Evolutionary conservation across 2,329 filamentous ascomycete genomes (phyloP), one percentile per base, ranked within the genome.

Genomic region (Penicillium concentricum): DNA sequence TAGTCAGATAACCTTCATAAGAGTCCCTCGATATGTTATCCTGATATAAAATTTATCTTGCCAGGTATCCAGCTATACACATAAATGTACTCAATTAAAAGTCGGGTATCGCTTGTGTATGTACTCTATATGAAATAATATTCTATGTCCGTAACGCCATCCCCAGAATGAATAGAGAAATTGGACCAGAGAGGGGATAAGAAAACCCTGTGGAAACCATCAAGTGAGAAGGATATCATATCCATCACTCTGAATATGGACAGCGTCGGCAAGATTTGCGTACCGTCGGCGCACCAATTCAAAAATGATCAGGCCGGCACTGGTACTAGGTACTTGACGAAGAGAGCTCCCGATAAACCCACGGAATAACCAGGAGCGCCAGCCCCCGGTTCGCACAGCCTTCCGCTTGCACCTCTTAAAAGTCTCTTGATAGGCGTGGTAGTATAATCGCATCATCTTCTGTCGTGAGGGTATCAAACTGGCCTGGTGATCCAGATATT

Each of bases 301-400:
- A 62, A 88, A 88, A 4, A 87, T 85, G 54, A 88, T 83, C 51
- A 88, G 71, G 0, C 84, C 85, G 1, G 85, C 84, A 61, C 82
- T 85, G 2, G 85, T 87, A 62, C 84, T 87, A 2, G 85, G 85
- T 13, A 86, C 81, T 67, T 87, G 84, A 32, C 81, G 76, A 35
- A 87, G 73, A 0, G 84, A 85, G 53, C 73, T 80, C 66, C 76
- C 74, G 64, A 83, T 74, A 65, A 87, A 87, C 28, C 81, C 82
- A 43, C 75, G 73, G 66, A 82, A 87, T 2, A 87, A 71, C 77
- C 84, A 87, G 16, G 65, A 72, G 43, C 78, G 65, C 79, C 84
- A 84, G 0, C 84, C 81, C 4, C 82, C 82, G 2, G 77, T 76
- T 22, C 78, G 73, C 18, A 73, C 73, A 8, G 84, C 84, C 51